These are phyloP conservation scores for Sporisorium sorghi DNA, from an alignment of 1,284 basidiomycete species.

Conservation along the genomic window DNA sequence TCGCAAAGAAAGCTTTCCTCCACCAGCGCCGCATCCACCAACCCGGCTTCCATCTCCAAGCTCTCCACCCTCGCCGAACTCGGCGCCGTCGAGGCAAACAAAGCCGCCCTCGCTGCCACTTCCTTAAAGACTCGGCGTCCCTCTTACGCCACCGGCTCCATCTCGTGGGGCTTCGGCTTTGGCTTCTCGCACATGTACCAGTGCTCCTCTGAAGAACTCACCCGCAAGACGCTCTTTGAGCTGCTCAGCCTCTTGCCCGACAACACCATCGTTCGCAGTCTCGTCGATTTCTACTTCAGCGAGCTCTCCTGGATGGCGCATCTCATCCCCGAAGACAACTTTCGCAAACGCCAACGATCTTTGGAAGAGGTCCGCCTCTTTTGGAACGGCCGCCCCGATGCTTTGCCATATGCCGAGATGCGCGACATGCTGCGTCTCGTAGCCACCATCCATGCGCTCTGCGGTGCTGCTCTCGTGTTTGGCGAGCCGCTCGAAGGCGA, in stretches of 20 bases:
- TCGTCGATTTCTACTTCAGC: slow-evolving; percentile 45
- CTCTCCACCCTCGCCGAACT: slow-evolving; percentile 52
- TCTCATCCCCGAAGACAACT: slow-evolving; percentile 40
- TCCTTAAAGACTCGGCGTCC: slow-evolving; percentile 8
- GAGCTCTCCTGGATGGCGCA: slow-evolving; percentile 54
- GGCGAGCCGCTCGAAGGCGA: slow-evolving; percentile 41
- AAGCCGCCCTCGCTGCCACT: slow-evolving; percentile 26
- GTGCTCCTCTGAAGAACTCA: slow-evolving; percentile 32
- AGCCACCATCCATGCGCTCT: slow-evolving; percentile 44
- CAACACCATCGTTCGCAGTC: slow-evolving; percentile 26
- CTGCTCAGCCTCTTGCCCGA: slow-evolving; percentile 44
- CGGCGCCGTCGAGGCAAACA: slow-evolving; percentile 43
- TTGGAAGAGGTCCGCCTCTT: slow-evolving; percentile 35
- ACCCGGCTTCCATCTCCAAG: slow-evolving; percentile 27
- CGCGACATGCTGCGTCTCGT: slow-evolving; percentile 44
- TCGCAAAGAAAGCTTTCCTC: slow-evolving; percentile 24
- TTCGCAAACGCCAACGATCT: slow-evolving; percentile 24
- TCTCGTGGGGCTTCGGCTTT: slow-evolving; percentile 50
- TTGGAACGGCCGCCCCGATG: slow-evolving; percentile 37
- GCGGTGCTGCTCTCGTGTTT: slow-evolving; percentile 36
- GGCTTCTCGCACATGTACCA: slow-evolving; percentile 44
- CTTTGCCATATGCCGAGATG: slow-evolving; percentile 35
- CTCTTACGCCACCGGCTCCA: slow-evolving; percentile 15
- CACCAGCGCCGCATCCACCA: slow-evolving; percentile 19
- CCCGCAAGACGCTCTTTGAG: slow-evolving; percentile 44